These are phyloP conservation scores for Penicillium nucicola DNA, from an alignment of 495 filamentous ascomycete genomes.

Conservation along the genomic window DNA sequence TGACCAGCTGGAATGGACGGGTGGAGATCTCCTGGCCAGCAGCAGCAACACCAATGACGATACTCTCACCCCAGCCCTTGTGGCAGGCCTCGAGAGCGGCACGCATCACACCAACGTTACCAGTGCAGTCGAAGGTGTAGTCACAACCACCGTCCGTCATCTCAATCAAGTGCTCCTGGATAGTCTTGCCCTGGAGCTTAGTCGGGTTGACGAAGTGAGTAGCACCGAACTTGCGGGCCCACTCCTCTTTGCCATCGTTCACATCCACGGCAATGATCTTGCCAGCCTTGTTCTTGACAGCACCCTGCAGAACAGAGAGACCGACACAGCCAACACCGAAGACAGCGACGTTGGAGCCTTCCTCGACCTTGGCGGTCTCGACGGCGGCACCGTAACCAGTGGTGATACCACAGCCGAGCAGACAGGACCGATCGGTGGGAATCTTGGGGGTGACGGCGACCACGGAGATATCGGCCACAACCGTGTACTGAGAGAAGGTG, in stretches of 20 bases:
- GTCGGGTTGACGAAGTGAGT: constrained; percentile 96
- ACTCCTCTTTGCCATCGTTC: constrained; percentile 87
- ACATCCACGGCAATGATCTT: constrained; percentile 96
- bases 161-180: constrained; percentile 89
- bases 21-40: constrained; percentile 97
- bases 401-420: constrained; percentile 97
- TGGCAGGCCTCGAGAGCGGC: constrained; percentile 96
- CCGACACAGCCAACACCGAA: constrained; percentile 97
- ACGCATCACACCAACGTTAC: constrained; percentile 94
- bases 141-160: constrained; percentile 99
- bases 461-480: constrained; percentile 97
- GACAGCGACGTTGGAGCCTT: constrained; percentile 85
- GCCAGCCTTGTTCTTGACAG: constrained; percentile 78
- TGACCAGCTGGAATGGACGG: constrained; percentile 96
- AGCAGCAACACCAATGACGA: constrained; percentile 95
- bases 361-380: constrained; percentile 86
- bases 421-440: constrained; percentile 92
- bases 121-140: constrained; percentile 99
- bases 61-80: constrained; percentile 98
- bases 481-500: constrained; percentile 98
- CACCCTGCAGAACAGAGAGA: constrained; percentile 90
- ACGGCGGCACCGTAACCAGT: constrained; percentile 96
- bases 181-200: constrained; percentile 68
- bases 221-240: constrained; percentile 90
- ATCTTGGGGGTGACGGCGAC: constrained; percentile 88